Conservation (phyloP, 2,329 filamentous ascomycete genomes). For the Aspergillus ruber region DNA sequence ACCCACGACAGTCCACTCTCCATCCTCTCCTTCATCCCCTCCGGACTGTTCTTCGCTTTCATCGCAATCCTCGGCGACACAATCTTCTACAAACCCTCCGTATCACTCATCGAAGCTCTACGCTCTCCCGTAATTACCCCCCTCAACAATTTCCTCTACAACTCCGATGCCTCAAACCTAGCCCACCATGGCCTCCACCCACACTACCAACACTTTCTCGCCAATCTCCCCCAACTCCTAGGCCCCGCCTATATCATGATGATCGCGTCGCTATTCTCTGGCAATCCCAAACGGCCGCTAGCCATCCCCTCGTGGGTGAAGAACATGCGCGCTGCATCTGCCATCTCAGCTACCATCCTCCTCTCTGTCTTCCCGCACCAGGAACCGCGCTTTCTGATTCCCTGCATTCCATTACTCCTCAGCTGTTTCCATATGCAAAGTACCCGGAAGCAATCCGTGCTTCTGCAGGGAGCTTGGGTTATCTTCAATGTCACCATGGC, state of each 20-base stretch:
- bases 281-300: constrained; percentile 6
- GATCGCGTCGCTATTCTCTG: constrained; percentile 43
- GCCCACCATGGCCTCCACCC: constrained; percentile 71
- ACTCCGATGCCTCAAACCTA: constrained; percentile 62
- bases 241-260: constrained; percentile 60
- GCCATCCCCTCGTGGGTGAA: constrained; percentile 26
- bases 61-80: constrained; percentile 79
- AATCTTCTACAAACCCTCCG: constrained; percentile 59
- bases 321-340: constrained; percentile 38
- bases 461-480: constrained; percentile 32
- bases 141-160: constrained; percentile 71
- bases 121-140: constrained; percentile 64
- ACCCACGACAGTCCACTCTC: constrained; percentile 44
- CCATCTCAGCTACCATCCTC: constrained; percentile 37
- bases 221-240: constrained; percentile 65
- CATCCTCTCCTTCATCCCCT: constrained; percentile 57
- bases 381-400: constrained; percentile 48
- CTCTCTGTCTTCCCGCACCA: constrained; percentile 46
- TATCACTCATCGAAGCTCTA: constrained; percentile 34
- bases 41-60: constrained; percentile 60
- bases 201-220: constrained; percentile 68
- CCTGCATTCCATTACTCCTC: constrained; percentile 46
- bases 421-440: constrained; percentile 40
- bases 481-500: constrained; percentile 45
- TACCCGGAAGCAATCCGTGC: constrained; percentile 35